Evolutionary conservation across 2,329 filamentous ascomycete species (phyloP).

Genomic region (Colletotrichum scovillei): DNA sequence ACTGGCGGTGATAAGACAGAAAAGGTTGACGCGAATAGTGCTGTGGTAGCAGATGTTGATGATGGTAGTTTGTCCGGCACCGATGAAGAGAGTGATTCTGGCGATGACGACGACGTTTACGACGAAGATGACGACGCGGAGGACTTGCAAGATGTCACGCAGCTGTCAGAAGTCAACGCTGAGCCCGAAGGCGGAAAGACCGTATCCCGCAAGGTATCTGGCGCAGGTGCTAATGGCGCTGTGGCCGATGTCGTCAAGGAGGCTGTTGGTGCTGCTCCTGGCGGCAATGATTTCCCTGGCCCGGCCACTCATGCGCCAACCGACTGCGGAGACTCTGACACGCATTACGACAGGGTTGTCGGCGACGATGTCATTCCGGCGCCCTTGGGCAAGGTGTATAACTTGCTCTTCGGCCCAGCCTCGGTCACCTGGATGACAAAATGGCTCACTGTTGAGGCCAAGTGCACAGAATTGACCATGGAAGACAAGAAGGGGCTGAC

Average conservation of each 20-base stretch:
- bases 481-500: slow-evolving; percentile 85
- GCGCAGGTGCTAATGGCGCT: slow-evolving; percentile 57
- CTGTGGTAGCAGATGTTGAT: slow-evolving; percentile 46
- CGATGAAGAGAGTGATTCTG: slow-evolving; percentile 69
- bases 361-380: slow-evolving; percentile 89
- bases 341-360: slow-evolving; percentile 86
- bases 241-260: slow-evolving; percentile 63
- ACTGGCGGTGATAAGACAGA: slow-evolving; percentile 92
- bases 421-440: slow-evolving; percentile 87
- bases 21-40: slow-evolving; percentile 69
- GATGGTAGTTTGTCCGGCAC: slow-evolving; percentile 65
- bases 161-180: slow-evolving; percentile 52
- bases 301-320: slow-evolving; percentile 85
- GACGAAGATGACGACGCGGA: slow-evolving; percentile 84
- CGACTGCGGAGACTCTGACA: slow-evolving; percentile 81
- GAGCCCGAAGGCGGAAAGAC: slow-evolving; percentile 71
- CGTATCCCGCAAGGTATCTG: slow-evolving; percentile 79
- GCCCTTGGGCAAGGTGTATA: slow-evolving; percentile 92
- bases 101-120: slow-evolving; percentile 78
- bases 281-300: slow-evolving; percentile 80
- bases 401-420: slow-evolving; percentile 83
- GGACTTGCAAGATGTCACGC: slow-evolving; percentile 56
- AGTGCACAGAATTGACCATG: slow-evolving; percentile 87
- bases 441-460: slow-evolving; percentile 88
- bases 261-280: slow-evolving; percentile 52